A percentile compares a stretch with the other conserved stretches of the same genome.
phyloP scores from a whole-genome alignment of 1,284 basidiomycete genomes.

The Puccinia hordei region DNA sequence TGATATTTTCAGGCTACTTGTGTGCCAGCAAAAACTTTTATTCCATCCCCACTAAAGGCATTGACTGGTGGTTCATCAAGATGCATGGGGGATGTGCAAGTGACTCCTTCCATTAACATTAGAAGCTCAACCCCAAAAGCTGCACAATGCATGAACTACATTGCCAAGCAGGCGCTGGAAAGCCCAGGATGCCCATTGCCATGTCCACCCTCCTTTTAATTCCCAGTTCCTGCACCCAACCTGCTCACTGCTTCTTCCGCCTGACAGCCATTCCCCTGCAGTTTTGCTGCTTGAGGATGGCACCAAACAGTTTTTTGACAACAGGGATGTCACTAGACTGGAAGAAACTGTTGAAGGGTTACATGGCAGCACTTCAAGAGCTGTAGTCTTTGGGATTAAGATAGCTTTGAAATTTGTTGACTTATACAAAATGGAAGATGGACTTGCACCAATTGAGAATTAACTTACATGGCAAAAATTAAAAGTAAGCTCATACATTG shows the following conservation, averaged over 20 bases:
- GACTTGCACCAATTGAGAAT: conserved; percentile 17
- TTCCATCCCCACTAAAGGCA: conserved; percentile 10
- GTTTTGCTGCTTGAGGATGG: background rate
- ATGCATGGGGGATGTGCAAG: conserved; percentile 2
- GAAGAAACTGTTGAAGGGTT: conserved; percentile 8
- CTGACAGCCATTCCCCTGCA: conserved; percentile 2
- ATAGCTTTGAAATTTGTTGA: conserved; percentile 7
- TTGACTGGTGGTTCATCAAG: conserved; percentile 12
- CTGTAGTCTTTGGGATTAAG: background rate
- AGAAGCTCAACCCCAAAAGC: background rate
- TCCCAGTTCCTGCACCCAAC: conserved; percentile 2
- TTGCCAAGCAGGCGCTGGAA: conserved; percentile 5
- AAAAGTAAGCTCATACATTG: background rate
- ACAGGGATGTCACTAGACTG: background rate
- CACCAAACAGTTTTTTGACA: conserved; percentile 12
- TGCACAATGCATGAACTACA: conserved; percentile 7
- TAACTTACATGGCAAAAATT: conserved; percentile 13
- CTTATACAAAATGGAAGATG: conserved; percentile 9
- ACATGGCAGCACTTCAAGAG: conserved; percentile 9
- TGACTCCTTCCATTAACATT: conserved; percentile 10
- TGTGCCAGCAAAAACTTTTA: conserved; percentile 8
- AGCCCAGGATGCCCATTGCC: background rate
- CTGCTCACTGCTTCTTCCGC: background rate
- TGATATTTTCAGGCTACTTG: background rate
- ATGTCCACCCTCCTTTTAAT: conserved; percentile 1